A percentile compares a stretch with the other conserved stretches of the same genome.
Conservation (phyloP, 768 basidiomycete species). For the Mycena vitilis region DNA sequence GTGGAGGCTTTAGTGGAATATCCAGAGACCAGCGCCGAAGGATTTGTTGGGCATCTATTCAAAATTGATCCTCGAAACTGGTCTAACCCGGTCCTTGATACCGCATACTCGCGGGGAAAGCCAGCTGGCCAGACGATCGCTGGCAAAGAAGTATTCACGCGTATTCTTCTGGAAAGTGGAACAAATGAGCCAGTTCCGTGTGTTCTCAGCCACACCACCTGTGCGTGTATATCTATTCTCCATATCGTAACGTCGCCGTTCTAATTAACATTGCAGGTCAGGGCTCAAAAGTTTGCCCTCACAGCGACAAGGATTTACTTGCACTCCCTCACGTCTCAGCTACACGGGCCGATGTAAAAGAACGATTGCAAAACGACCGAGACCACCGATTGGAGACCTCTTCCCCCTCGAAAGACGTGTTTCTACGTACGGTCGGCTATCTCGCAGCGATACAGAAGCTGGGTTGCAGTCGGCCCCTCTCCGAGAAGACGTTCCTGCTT, state of each 20-base stretch:
- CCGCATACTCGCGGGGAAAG: neutral
- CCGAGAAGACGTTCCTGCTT: neutral
- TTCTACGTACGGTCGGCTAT: neutral
- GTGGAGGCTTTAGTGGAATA: neutral
- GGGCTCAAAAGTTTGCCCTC: constrained; percentile 13
- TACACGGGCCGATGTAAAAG: neutral
- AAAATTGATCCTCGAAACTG: neutral
- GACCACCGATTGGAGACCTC: neutral
- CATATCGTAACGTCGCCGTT: neutral
- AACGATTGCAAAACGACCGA: neutral
- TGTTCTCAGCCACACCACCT: neutral
- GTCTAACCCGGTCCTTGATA: neutral
- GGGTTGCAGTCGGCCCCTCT: neutral
- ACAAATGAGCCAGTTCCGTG: neutral
- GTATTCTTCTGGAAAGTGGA: neutral
- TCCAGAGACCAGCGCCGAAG: neutral
- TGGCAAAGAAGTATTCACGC: neutral
- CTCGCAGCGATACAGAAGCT: neutral
- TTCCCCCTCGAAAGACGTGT: constrained; percentile 9
- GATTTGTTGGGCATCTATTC: neutral
- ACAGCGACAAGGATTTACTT: neutral
- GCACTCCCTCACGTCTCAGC: constrained; percentile 1
- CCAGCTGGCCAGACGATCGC: neutral
- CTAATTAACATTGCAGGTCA: neutral
- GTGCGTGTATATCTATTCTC: neutral